These are phyloP conservation scores for Stemphylium beticola DNA, from an alignment of 2,329 filamentous ascomycete species.

Conservation along the genomic window DNA sequence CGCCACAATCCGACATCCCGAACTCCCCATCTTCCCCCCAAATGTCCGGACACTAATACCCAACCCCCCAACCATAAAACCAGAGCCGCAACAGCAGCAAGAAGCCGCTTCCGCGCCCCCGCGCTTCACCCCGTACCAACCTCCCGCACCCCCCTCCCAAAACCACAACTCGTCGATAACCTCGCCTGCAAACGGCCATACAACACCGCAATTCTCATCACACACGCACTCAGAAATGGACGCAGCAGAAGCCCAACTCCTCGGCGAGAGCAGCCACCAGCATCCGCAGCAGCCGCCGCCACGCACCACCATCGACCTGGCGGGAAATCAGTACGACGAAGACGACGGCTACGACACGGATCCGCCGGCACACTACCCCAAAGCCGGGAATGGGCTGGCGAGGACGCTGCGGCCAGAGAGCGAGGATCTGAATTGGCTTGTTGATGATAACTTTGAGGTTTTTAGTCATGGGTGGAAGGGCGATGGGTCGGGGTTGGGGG, in stretches of 20 bases:
- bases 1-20: slow-evolving; percentile 66
- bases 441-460: slow-evolving; percentile 65
- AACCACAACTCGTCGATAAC: slow-evolving; percentile 5
- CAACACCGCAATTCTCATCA: slow-evolving; percentile 31
- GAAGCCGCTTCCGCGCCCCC: slow-evolving; percentile 7
- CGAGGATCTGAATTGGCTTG: slow-evolving; percentile 66
- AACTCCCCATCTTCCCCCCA: slow-evolving; percentile 68
- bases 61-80: slow-evolving; percentile 17
- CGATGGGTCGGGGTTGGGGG: slow-evolving; percentile 40
- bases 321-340: slow-evolving; percentile 38
- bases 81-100: slow-evolving; percentile 20
- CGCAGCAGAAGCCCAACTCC: slow-evolving; percentile 42
- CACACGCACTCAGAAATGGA: slow-evolving; percentile 33
- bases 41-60: slow-evolving; percentile 36
- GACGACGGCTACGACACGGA: slow-evolving; percentile 62
- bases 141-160: slow-evolving; percentile 16
- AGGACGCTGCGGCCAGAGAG: slow-evolving; percentile 61
- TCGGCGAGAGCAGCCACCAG: slow-evolving; percentile 31
- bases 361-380: slow-evolving; percentile 65
- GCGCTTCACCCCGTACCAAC: slow-evolving; percentile 17
- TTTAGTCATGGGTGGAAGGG: slow-evolving; percentile 60
- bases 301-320: slow-evolving; percentile 27
- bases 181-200: slow-evolving; percentile 43
- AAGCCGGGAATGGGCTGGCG: slow-evolving; percentile 66
- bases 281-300: background rate